Evolutionary conservation across 2,329 filamentous ascomycete genomes (phyloP).

Genomic region (Pezizomycotina sp.): DNA sequence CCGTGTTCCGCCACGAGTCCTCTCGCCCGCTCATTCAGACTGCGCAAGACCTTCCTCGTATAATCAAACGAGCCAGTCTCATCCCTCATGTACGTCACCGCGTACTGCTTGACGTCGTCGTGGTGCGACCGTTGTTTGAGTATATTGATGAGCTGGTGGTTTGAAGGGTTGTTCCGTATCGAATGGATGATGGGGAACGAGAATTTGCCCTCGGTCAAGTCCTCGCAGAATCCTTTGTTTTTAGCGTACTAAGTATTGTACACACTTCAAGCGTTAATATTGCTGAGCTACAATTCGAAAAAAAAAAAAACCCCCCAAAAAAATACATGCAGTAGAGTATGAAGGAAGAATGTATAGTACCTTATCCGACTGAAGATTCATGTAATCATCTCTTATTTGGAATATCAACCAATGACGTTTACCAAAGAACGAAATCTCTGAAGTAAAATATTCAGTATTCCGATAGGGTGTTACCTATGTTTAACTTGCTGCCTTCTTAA

Average conservation of each 20-base stretch:
- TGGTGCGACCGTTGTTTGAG: constrained; percentile 77
- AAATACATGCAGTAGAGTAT: too few species aligned
- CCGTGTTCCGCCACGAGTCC: constrained; percentile 49
- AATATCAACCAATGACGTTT: constrained; percentile 74
- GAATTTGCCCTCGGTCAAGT: constrained; percentile 93
- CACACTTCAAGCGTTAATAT: too few species aligned
- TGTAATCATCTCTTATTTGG: constrained; percentile 86
- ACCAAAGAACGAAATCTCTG: constrained; percentile 63
- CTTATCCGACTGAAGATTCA: constrained; percentile 47
- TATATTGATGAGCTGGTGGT: constrained; percentile 76
- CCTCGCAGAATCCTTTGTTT: constrained; percentile 89
- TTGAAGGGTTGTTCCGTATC: constrained; percentile 58
- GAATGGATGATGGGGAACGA: constrained; percentile 90
- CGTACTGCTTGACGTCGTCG: constrained; percentile 78
- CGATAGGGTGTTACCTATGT: too few species aligned
- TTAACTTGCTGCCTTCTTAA: too few species aligned
- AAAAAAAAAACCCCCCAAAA: too few species aligned
- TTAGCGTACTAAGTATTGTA: constrained; percentile 51
- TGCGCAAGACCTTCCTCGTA: constrained; percentile 48
- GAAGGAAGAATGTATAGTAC: constrained; percentile 25
- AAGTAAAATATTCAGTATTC: too few species aligned
- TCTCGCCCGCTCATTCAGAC: constrained; percentile 48
- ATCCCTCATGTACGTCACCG: constrained; percentile 70
- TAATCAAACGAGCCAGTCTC: constrained; percentile 78
- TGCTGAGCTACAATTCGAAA: too few species aligned